phyloP scores from a whole-genome alignment of 306 rosid genomes.

The Castanea crenata region DNA sequence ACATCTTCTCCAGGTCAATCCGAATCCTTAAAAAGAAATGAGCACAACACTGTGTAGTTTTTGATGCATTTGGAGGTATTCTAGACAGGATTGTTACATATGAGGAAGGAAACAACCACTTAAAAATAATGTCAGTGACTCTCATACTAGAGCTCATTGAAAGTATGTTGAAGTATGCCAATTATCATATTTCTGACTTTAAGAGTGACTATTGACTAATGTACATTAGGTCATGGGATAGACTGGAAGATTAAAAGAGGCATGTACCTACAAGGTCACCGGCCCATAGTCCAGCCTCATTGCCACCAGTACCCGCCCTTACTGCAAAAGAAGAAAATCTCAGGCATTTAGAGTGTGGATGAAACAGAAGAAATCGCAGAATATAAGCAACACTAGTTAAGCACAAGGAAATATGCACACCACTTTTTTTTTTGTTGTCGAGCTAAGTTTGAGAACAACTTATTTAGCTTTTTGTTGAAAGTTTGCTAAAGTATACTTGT shows the following conservation, averaged over 20 bases:
- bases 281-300: constrained; percentile 99
- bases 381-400: background rate
- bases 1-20: background rate
- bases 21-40: background rate
- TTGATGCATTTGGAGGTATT: background rate
- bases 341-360: background rate
- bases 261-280: constrained; percentile 99
- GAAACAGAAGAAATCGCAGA: constrained; percentile 4
- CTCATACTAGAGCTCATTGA: constrained; percentile 5
- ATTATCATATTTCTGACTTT: background rate
- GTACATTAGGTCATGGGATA: background rate
- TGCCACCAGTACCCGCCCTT: constrained; percentile 98
- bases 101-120: background rate
- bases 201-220: background rate
- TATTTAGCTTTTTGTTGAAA: too few species aligned
- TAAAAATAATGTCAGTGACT: background rate
- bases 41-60: background rate
- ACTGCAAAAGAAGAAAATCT: constrained; percentile 52
- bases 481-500: too few species aligned
- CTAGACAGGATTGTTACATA: background rate
- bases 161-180: background rate
- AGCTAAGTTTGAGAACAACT: background rate
- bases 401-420: background rate
- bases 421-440: background rate
- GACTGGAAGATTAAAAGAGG: constrained; percentile 53